Percentiles rank a stretch among this genome's conserved stretches.
These are phyloP conservation scores for Eutrema heterophyllum DNA, from an alignment of 345 rosid genomes.

Conservation along the genomic window DNA sequence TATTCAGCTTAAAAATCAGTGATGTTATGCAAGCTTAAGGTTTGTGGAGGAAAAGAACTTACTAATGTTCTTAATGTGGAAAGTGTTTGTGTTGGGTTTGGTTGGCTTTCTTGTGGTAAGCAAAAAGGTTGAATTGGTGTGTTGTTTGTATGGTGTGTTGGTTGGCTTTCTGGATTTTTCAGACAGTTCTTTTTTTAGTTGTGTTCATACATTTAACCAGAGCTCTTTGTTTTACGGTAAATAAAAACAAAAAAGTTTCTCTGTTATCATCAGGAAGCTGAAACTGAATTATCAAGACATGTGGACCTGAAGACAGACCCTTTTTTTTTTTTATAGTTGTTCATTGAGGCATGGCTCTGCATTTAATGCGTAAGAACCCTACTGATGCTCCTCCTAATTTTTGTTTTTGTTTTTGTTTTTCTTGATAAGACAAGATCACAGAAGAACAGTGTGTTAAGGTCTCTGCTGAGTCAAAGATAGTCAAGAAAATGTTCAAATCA, in stretches of 20 bases:
- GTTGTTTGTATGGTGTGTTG: constrained; percentile 32
- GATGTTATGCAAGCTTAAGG: constrained; percentile 17
- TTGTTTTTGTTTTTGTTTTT: not conserved
- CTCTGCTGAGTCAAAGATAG: constrained; percentile 14
- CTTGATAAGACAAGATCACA: constrained; percentile 8
- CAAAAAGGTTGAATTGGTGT: constrained; percentile 36
- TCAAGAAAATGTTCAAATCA: constrained; percentile 18
- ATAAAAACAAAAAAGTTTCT: not conserved
- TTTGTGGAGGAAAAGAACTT: constrained; percentile 12
- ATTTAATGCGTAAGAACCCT: constrained; percentile 10
- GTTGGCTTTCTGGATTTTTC: constrained; percentile 35
- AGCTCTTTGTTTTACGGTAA: not conserved
- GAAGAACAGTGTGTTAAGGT: constrained; percentile 14
- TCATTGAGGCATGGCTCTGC: constrained; percentile 13
- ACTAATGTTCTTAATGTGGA: constrained; percentile 23
- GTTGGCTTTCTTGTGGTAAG: constrained; percentile 30
- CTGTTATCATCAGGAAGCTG: constrained; percentile 18
- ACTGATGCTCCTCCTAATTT: not conserved
- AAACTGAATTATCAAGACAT: constrained; percentile 20
- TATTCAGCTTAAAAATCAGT: constrained; percentile 19
- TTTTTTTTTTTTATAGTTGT: not conserved
- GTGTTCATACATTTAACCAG: constrained; percentile 20
- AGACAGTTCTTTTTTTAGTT: constrained; percentile 13
- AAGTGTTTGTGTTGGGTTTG: constrained; percentile 19
- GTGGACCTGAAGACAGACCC: constrained; percentile 21